A percentile compares a stretch with the other conserved stretches of the same genome.
Evolutionary conservation across 2,329 filamentous ascomycete genomes (phyloP).

Genomic region (Penicillium sp.): DNA sequence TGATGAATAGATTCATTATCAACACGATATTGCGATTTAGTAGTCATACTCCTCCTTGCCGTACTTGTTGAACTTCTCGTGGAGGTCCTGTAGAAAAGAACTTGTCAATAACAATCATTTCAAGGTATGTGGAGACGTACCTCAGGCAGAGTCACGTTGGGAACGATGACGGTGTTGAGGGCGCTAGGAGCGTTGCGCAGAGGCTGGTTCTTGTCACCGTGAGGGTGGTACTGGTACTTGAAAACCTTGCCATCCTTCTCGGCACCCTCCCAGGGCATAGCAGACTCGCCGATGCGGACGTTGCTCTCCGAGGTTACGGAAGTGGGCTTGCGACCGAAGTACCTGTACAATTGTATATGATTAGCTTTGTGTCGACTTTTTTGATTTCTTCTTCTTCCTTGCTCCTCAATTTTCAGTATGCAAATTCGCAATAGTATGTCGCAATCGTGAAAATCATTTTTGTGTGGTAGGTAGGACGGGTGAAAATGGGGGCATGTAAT

Average conservation of each 20-base stretch:
- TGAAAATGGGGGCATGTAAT: conserved; percentile 17
- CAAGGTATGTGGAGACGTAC: conserved; percentile 46
- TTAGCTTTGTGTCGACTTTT: neutral
- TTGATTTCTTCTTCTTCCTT: neutral
- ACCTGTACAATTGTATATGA: conserved; percentile 23
- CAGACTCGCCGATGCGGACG: conserved; percentile 68
- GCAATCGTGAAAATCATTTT: neutral
- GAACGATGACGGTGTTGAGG: conserved; percentile 89
- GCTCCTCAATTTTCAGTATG: neutral
- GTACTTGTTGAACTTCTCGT: conserved; percentile 99
- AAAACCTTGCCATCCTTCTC: conserved; percentile 60
- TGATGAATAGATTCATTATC: neutral
- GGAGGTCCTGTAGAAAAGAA: conserved; percentile 62
- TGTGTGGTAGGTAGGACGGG: conserved; percentile 26
- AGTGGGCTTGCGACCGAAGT: conserved; percentile 77
- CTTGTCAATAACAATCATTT: neutral
- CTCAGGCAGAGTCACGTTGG: conserved; percentile 88
- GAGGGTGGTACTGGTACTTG: conserved; percentile 77
- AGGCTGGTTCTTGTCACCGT: conserved; percentile 70
- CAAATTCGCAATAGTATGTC: neutral
- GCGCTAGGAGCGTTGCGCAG: conserved; percentile 91
- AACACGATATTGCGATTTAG: conserved; percentile 17
- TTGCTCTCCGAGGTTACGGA: conserved; percentile 73
- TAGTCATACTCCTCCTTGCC: conserved; percentile 81
- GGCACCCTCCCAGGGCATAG: conserved; percentile 88